Percentiles rank a stretch among this genome's conserved stretches.
phyloP scores from a whole-genome alignment of 805 yeast species.

The Metschnikowia amazonensis region DNA sequence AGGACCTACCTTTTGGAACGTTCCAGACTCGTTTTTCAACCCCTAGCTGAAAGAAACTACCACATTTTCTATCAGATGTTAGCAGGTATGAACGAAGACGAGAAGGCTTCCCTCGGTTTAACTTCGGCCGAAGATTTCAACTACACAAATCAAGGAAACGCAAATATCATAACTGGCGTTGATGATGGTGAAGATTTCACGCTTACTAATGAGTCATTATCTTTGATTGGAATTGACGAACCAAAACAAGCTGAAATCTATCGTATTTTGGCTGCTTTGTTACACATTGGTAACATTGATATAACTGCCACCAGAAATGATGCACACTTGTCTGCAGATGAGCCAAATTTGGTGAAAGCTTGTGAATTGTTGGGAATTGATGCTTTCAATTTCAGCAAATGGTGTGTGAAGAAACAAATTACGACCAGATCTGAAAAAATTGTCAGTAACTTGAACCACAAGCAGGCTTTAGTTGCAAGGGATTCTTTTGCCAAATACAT shows the following conservation, averaged over 20 bases:
- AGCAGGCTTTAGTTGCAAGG: slow-evolving; percentile 85
- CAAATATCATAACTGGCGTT: slow-evolving; percentile 63
- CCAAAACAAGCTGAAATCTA: slow-evolving; percentile 65
- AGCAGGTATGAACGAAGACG: slow-evolving; percentile 60
- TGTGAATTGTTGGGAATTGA: slow-evolving; percentile 82
- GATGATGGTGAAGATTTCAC: slow-evolving; percentile 79
- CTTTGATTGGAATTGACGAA: slow-evolving; percentile 68
- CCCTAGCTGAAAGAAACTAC: slow-evolving; percentile 84
- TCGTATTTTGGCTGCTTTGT: slow-evolving; percentile 77
- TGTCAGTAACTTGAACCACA: slow-evolving; percentile 72
- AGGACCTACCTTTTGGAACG: slow-evolving; percentile 91
- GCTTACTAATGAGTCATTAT: slow-evolving; percentile 71
- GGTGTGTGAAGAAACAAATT: slow-evolving; percentile 91
- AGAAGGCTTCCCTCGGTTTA: slow-evolving; percentile 57
- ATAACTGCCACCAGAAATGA: slow-evolving; percentile 80
- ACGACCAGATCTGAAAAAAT: slow-evolving; percentile 90
- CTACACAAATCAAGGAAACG: slow-evolving; percentile 89
- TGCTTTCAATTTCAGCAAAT: slow-evolving; percentile 69
- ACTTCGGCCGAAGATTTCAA: slow-evolving; percentile 63
- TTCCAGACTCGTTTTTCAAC: slow-evolving; percentile 92
- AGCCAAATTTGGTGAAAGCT: slow-evolving; percentile 77
- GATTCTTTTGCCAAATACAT: slow-evolving; percentile 97
- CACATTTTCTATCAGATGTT: slow-evolving; percentile 90
- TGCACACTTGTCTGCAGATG: slow-evolving; percentile 79
- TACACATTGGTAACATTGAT: slow-evolving; percentile 90